phyloP scores from a whole-genome alignment of 352 stramenopile genomes.

The Phytophthora ohioensis region DNA sequence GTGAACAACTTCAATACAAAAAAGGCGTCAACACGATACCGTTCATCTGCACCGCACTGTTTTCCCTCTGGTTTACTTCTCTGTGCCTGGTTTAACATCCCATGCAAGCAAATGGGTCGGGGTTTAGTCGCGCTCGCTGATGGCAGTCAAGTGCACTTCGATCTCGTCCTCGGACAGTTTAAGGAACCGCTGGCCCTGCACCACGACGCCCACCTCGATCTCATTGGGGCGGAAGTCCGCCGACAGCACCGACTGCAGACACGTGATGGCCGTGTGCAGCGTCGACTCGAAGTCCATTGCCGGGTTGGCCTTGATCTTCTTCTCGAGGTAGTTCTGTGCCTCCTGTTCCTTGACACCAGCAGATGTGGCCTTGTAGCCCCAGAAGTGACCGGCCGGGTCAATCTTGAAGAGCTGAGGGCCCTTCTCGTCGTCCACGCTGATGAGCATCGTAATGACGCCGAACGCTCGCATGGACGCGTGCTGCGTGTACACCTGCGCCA shows the following conservation, averaged over 20 bases:
- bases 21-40: slow-evolving; percentile 8
- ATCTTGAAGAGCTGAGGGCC: slow-evolving; percentile 98
- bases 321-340: slow-evolving; percentile 99
- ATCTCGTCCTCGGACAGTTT: slow-evolving; percentile 97
- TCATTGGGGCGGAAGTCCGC: slow-evolving; percentile 98
- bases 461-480: slow-evolving; percentile 96
- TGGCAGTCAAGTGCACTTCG: slow-evolving; percentile 97
- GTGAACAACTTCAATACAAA: slow-evolving; percentile 9
- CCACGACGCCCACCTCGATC: slow-evolving; percentile 90
- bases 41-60: slow-evolving; percentile 31
- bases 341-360: slow-evolving; percentile 98
- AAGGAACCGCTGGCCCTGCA: slow-evolving; percentile 84
- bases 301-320: slow-evolving; percentile 95
- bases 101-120: slow-evolving; percentile 13
- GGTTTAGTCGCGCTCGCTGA: slow-evolving; percentile 94
- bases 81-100: slow-evolving; percentile 20
- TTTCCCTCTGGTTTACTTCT: slow-evolving; percentile 25
- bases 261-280: slow-evolving; percentile 97
- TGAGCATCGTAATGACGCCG: slow-evolving; percentile 95
- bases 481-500: slow-evolving; percentile 97
- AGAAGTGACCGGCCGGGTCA: slow-evolving; percentile 98
- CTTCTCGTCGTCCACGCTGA: slow-evolving; percentile 98
- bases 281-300: slow-evolving; percentile 94
- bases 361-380: slow-evolving; percentile 94
- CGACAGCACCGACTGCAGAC: slow-evolving; percentile 97